Base-by-base conservation (phyloP, 73 alveolate species). In the Blepharisma japonicum region DNA sequence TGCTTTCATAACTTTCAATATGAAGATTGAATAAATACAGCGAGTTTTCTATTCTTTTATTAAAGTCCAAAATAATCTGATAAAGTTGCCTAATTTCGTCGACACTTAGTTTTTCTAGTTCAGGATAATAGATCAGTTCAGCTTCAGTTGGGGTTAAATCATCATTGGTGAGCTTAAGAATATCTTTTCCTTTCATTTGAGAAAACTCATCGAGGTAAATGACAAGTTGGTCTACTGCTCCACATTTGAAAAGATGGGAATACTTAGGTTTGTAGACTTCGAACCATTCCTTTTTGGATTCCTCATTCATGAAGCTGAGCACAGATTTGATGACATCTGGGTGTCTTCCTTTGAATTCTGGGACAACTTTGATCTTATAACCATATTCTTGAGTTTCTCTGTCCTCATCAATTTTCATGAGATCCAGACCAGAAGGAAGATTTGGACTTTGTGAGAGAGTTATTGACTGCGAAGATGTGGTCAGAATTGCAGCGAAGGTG, bases 91-190 rank as follows among this genome's bases (percentile, higher is more conserved):
- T 8, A 1, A 61, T 9, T 11, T 61, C 23, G 2, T 14, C 39
- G 0, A 14, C 74, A 14, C 23, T 39, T 20, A 61, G 49, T 25
- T 61, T 61, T 61, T 61, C 74, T 61, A 61, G 46, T n/a, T 61
- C 74, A 0, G 74, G 74, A 39, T 61, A 61, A 61, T 61, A 61
- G 39, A 61, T 25, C 74, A 61, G 48, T 8, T 61, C 74, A 61
- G 74, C 46, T 25, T 61, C 23, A 18, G n/a, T 61, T 61, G 46
- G 46, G 5, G 74, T 61, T 14, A 61, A 39, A 48, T 61, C 74
- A 8, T 61, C 74, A 14, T 61, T 14, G 0, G 39, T n/a, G 14
- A 61, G 23, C 47, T 14, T 61, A 2, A 25, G 11, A 14, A 39
- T n/a, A 5, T 61, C 74, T 61, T 61, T 61, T 20, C 74, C 74